Percentiles rank a stretch among this genome's conserved stretches.
Evolutionary conservation across 1,139 yeast species (phyloP).

Genomic region (Yamadazyma mexicana): DNA sequence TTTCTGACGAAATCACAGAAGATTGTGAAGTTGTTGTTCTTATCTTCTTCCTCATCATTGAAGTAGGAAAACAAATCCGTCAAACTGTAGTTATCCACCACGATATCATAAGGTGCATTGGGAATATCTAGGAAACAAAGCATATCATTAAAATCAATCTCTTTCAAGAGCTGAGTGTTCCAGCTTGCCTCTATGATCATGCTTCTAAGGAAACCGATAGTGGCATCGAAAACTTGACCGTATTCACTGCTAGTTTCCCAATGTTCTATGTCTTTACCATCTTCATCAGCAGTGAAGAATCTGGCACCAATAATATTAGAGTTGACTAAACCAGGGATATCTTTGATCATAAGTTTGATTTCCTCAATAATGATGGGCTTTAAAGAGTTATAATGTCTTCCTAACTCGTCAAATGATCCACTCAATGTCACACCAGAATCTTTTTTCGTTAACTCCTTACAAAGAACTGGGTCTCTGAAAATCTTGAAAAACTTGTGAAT

Average conservation of each 20-base stretch:
- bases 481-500: slow-evolving; percentile 52
- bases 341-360: slow-evolving; percentile 46
- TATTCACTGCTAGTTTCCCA: slow-evolving; percentile 56
- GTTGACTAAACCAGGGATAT: slow-evolving; percentile 41
- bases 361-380: slow-evolving; percentile 59
- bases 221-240: slow-evolving; percentile 48
- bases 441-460: slow-evolving; percentile 41
- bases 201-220: slow-evolving; percentile 46
- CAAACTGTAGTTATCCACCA: slow-evolving; percentile 55
- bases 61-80: slow-evolving; percentile 55
- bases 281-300: slow-evolving; percentile 40
- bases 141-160: slow-evolving; percentile 46
- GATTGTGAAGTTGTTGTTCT: slow-evolving; percentile 35
- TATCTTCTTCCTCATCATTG: slow-evolving; percentile 38
- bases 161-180: slow-evolving; percentile 42
- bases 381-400: slow-evolving; percentile 78
- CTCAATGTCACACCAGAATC: slow-evolving; percentile 62
- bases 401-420: slow-evolving; percentile 72
- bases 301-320: slow-evolving; percentile 36
- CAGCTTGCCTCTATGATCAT: slow-evolving; percentile 52
- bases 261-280: slow-evolving; percentile 44
- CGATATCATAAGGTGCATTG: slow-evolving; percentile 62
- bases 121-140: slow-evolving; percentile 41
- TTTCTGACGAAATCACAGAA: slow-evolving; percentile 17
- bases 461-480: slow-evolving; percentile 48